These are phyloP conservation scores for Picochlorum sp. DNA, from an alignment of 139 green algal species.

Conservation along the genomic window DNA sequence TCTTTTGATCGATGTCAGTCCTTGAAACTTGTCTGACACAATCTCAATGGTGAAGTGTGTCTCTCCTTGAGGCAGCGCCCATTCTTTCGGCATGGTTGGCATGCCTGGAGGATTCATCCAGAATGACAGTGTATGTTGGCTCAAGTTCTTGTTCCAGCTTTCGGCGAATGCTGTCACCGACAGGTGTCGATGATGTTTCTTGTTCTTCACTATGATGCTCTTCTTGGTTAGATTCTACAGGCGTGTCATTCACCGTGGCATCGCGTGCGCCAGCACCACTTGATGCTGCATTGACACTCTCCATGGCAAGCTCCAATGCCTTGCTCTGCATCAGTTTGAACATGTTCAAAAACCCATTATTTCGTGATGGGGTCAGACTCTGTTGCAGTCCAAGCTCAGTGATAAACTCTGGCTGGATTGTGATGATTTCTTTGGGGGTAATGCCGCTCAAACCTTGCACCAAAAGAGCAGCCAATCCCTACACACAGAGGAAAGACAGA, in stretches of 20 bases:
- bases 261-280: background rate
- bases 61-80: constrained; percentile 24
- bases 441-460: constrained; percentile 82
- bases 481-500: background rate
- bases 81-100: constrained; percentile 34
- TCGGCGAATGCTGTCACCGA: constrained; percentile 30
- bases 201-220: background rate
- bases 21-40: constrained; percentile 47
- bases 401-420: constrained; percentile 72
- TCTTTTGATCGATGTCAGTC: constrained; percentile 47
- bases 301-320: constrained; percentile 41
- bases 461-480: constrained; percentile 75
- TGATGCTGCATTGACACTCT: constrained; percentile 3
- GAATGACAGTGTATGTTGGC: constrained; percentile 34
- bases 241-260: background rate
- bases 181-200: constrained; percentile 20
- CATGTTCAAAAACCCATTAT: constrained; percentile 99
- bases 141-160: constrained; percentile 31
- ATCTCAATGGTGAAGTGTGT: constrained; percentile 53
- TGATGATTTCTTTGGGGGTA: constrained; percentile 55
- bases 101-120: constrained; percentile 50
- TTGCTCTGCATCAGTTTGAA: constrained; percentile 85
- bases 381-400: constrained; percentile 85
- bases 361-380: constrained; percentile 88
- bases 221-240: background rate